Conservation (phyloP, 306 rosid species). For the Delonix regia region DNA sequence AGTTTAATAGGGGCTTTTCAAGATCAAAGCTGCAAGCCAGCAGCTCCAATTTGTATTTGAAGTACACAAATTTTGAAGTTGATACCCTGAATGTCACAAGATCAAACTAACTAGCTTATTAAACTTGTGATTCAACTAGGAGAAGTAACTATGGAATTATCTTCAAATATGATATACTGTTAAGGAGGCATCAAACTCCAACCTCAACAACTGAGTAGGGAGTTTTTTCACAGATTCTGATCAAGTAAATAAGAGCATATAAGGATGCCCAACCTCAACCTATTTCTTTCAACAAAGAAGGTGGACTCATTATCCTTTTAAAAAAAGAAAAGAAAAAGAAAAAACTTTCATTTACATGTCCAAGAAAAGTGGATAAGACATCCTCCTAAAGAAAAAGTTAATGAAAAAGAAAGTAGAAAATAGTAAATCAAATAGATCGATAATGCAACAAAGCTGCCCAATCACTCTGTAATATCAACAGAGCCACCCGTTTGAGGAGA, state of each 20-base stretch:
- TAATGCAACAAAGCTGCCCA: neutral
- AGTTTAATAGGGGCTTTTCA: neutral
- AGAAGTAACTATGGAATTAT: neutral
- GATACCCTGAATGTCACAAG: neutral
- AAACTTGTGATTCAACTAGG: neutral
- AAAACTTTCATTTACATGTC: neutral
- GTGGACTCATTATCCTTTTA: neutral
- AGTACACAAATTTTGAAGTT: neutral
- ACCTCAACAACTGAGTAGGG: neutral
- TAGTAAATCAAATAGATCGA: neutral
- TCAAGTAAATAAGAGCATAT: neutral
- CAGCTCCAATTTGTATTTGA: neutral
- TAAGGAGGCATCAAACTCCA: neutral
- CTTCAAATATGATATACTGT: neutral
- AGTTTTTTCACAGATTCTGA: neutral
- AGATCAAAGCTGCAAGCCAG: neutral
- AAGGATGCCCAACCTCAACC: neutral
- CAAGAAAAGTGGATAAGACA: neutral
- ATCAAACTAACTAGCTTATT: neutral
- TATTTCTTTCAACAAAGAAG: neutral
- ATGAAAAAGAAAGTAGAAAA: neutral
- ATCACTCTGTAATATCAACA: neutral
- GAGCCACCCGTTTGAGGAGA: neutral
- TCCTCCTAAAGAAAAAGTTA: neutral
- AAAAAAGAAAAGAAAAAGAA: neutral